Evolutionary conservation across 257 asterid genomes (phyloP), one percentile per base, ranked within the genome.

Genomic region (Solanum sejunctum): DNA sequence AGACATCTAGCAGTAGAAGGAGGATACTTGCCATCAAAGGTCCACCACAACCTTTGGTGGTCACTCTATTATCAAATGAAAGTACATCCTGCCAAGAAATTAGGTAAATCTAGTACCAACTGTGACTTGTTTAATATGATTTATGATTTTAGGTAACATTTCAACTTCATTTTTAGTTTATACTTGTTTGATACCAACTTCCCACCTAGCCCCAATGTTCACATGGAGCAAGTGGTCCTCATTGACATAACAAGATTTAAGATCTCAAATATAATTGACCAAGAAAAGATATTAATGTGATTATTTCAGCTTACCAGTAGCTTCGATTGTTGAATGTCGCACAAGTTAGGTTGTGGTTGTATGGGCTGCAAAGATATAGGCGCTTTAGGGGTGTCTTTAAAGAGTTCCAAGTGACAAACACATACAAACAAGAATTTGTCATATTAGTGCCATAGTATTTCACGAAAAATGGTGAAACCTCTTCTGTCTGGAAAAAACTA

Each of bases 121-220:
- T 18, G 21, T 77, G 23, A 78, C 49, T 78, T 78, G 49, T 85
- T 77, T 58, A 63, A 47, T 80, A 21, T 78, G 20, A 81, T 78
- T 77, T 78, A 64, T 28, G 72, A 58, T 56, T 7, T 80, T 80
- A 58, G 88, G 85, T 81, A 57, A 77, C 32, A 83, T 64, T 81
- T 89, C 89, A 69, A 54, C 84, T 84, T 88, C 89, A 49, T 52
- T 57, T 57, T 63, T 89, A 84, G 84, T 86, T 83, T 43, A 72
- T 60, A 17, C 75, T 66, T 4, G 17, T 12, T 43, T 23, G 4
- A 15, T 71, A 12, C 58, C 23, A 47, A 51, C 71, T 18, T 45
- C 28, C 17, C 45, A 78, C 55, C 51, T 20, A 75, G 13, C 5
- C 57, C 70, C 56, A 47, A 39, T 75, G 32, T 23, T 52, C 43